Evolutionary conservation across 2,329 filamentous ascomycete genomes (phyloP).

Genomic region (Cercospora nicotianae): DNA sequence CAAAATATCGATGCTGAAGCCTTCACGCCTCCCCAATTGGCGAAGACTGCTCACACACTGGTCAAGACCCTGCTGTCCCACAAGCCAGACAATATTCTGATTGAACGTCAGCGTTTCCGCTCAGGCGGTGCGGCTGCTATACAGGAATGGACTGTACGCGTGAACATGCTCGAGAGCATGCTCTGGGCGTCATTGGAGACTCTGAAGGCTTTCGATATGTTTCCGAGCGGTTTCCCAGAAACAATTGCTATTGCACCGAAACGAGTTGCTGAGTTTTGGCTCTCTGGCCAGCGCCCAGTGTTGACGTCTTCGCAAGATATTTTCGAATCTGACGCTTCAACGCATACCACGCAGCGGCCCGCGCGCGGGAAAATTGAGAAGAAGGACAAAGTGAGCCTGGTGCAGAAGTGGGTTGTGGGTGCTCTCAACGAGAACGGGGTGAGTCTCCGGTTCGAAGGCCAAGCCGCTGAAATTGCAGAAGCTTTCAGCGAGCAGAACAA

Average conservation of each 20-base stretch:
- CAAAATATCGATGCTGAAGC: constrained; percentile 16
- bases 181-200: constrained; percentile 68
- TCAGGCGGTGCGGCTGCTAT: constrained; percentile 64
- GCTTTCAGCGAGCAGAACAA: constrained; percentile 34
- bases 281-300: constrained; percentile 31
- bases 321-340: constrained; percentile 9
- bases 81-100: constrained; percentile 67
- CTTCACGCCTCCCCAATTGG: constrained; percentile 53
- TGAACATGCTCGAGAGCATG: constrained; percentile 82
- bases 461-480: constrained; percentile 41
- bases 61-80: constrained; percentile 53
- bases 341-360: constrained; percentile 8
- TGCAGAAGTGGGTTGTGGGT: constrained; percentile 55
- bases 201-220: constrained; percentile 42
- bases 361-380: constrained; percentile 48
- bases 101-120: constrained; percentile 66
- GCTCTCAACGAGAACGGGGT: constrained; percentile 20
- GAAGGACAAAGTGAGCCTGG: constrained; percentile 63
- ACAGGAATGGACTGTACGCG: constrained; percentile 78
- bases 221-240: constrained; percentile 39
- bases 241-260: constrained; percentile 56
- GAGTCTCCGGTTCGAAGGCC: constrained; percentile 35
- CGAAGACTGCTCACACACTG: constrained; percentile 57
- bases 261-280: constrained; percentile 59
- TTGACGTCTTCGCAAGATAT: constrained; percentile 19